A percentile compares a stretch with the other conserved stretches of the same genome.
These are phyloP conservation scores for Hydnomerulius pinastri DNA, from an alignment of 768 basidiomycete genomes.

Conservation along the genomic window DNA sequence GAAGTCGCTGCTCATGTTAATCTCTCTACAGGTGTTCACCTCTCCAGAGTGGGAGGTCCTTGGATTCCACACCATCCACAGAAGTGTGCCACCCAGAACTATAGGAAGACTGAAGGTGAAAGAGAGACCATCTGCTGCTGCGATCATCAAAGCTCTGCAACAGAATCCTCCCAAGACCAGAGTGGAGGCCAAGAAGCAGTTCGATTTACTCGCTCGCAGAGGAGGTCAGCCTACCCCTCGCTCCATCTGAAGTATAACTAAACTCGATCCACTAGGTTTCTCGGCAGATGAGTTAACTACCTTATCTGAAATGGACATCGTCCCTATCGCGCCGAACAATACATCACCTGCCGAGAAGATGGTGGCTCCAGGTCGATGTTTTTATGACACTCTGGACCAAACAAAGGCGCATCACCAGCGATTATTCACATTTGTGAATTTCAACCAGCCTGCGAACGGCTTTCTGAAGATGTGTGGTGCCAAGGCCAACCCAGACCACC, in stretches of 20 bases:
- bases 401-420: constrained; percentile 59
- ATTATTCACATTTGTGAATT: constrained; percentile 83
- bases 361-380: constrained; percentile 64
- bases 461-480: constrained; percentile 86
- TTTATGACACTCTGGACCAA: constrained; percentile 46
- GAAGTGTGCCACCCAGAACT: constrained; percentile 47
- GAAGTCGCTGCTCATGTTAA: not conserved
- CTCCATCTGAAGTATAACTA: not conserved
- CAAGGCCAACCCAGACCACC: constrained; percentile 77
- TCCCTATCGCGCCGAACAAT: constrained; percentile 49
- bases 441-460: constrained; percentile 70
- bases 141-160: constrained; percentile 56
- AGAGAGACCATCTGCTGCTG: constrained; percentile 60
- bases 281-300: constrained; percentile 48
- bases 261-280: constrained; percentile 49
- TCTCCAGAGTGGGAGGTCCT: constrained; percentile 63
- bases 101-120: constrained; percentile 60
- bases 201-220: constrained; percentile 60
- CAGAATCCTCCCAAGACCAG: constrained; percentile 51
- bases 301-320: constrained; percentile 58
- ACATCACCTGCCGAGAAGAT: constrained; percentile 28
- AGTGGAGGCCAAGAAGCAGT: constrained; percentile 57
- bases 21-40: constrained; percentile 56
- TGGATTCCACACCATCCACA: constrained; percentile 67
- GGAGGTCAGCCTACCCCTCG: constrained; percentile 39